Percentiles rank a stretch among this genome's conserved stretches.
Evolutionary conservation across 139 green algal species (phyloP).

Genomic region (Raphidocelis subcapitata): DNA sequence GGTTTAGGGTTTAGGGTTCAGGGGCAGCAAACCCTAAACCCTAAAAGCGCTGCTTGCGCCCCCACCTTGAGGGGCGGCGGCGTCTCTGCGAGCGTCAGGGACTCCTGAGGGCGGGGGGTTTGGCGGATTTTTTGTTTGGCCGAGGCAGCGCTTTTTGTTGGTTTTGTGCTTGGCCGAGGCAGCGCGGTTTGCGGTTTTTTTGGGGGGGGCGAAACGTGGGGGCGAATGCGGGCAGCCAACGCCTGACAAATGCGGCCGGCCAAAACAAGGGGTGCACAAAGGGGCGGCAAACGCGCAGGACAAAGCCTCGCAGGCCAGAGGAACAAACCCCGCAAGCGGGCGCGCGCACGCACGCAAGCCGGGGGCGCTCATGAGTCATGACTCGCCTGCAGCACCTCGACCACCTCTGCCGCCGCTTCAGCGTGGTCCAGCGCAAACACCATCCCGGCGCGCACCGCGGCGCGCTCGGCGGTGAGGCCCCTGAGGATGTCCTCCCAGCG

Average conservation of each 20-base stretch:
- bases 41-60: too few relatives aligned
- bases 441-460: slow-evolving; percentile 71
- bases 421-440: slow-evolving; percentile 91
- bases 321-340: too few relatives aligned
- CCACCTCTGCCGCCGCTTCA: slow-evolving; percentile 71
- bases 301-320: too few relatives aligned
- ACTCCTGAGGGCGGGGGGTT: slow-evolving; percentile 33
- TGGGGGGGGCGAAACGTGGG: too few relatives aligned
- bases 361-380: too few relatives aligned
- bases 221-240: too few relatives aligned
- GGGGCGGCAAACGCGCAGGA: too few relatives aligned
- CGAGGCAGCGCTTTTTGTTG: background rate
- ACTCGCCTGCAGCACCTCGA: slow-evolving; percentile 12
- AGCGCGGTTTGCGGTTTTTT: background rate
- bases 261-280: too few relatives aligned
- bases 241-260: too few relatives aligned
- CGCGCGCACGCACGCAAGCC: too few relatives aligned
- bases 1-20: too few relatives aligned
- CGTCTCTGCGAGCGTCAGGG: slow-evolving; percentile 86
- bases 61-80: slow-evolving; percentile 81
- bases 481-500: slow-evolving; percentile 89
- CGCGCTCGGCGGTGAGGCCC: slow-evolving; percentile 62
- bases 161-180: background rate
- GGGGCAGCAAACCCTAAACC: too few relatives aligned
- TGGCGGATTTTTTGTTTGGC: background rate